Conservation (phyloP, 177 flowering plant species). For the Tripterygium wilfordii region DNA sequence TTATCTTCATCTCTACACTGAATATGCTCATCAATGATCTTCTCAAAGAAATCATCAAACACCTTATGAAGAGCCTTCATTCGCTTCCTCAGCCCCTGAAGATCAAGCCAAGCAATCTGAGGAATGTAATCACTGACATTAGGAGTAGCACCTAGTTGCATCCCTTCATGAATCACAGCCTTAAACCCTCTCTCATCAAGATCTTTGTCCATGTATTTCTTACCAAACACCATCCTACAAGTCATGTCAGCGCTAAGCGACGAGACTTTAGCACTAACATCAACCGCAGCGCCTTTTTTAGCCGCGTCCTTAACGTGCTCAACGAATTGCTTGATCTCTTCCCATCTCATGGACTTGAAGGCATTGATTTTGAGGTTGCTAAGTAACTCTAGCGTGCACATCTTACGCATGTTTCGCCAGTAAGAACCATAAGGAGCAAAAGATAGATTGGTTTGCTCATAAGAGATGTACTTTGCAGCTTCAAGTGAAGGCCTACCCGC, state of each 20-base stretch:
- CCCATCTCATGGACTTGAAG: constrained; percentile 30
- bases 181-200: constrained; percentile 23
- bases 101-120: constrained; percentile 10
- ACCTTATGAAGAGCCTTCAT: constrained; percentile 15
- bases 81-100: constrained; percentile 20
- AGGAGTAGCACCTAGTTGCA: constrained; percentile 13
- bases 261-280: constrained; percentile 17
- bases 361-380: constrained; percentile 26
- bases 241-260: constrained; percentile 13
- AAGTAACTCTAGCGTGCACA: constrained; percentile 34
- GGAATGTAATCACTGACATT: constrained; percentile 27
- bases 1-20: neutral
- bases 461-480: constrained; percentile 16
- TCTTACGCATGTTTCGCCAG: constrained; percentile 38
- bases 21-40: constrained; percentile 21
- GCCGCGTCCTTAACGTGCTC: constrained; percentile 14
- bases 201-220: constrained; percentile 20
- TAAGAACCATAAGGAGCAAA: constrained; percentile 30
- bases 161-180: constrained; percentile 18
- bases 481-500: constrained; percentile 30
- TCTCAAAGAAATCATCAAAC: constrained; percentile 20
- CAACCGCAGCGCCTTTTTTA: constrained; percentile 3
- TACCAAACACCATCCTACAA: constrained; percentile 31
- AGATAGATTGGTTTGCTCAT: constrained; percentile 10
- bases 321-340: constrained; percentile 28